These are phyloP conservation scores for Ehretia macrophylla DNA, from an alignment of 257 asterid genomes.

Conservation along the genomic window DNA sequence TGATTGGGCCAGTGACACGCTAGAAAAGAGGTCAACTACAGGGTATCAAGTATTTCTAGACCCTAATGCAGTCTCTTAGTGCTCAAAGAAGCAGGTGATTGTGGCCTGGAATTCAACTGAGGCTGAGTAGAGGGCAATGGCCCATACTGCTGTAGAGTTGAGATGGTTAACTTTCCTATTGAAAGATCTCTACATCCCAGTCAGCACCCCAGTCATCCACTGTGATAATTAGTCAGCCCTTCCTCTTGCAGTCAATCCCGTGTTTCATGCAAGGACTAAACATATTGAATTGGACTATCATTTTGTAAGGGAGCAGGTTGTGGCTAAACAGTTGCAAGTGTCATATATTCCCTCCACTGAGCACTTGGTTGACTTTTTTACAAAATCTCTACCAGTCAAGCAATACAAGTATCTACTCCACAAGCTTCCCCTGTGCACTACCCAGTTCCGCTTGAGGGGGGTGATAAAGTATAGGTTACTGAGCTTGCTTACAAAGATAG, in stretches of 20 bases:
- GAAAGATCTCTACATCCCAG: neutral
- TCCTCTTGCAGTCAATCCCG: too few relatives aligned
- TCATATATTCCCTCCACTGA: too few relatives aligned
- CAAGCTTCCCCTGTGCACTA: too few relatives aligned
- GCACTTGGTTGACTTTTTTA: too few relatives aligned
- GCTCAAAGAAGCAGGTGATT: neutral
- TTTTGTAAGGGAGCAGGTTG: neutral
- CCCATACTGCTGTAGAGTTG: neutral
- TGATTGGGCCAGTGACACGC: neutral
- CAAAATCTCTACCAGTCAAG: too few relatives aligned
- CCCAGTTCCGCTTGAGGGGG: too few relatives aligned
- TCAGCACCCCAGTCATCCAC: neutral
- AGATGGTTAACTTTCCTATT: neutral
- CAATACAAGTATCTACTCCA: too few relatives aligned
- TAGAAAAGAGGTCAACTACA: neutral
- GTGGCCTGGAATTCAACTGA: too few relatives aligned
- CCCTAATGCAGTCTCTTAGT: neutral
- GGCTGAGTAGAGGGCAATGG: neutral
- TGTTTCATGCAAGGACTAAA: neutral
- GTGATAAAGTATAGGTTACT: too few relatives aligned
- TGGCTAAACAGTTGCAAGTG: too few relatives aligned
- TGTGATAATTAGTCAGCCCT: neutral
- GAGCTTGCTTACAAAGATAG: too few relatives aligned
- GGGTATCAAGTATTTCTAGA: neutral
- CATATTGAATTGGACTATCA: neutral